Base-by-base conservation (phyloP, 2,329 filamentous ascomycete species). In the Ophiostoma sp. region DNA sequence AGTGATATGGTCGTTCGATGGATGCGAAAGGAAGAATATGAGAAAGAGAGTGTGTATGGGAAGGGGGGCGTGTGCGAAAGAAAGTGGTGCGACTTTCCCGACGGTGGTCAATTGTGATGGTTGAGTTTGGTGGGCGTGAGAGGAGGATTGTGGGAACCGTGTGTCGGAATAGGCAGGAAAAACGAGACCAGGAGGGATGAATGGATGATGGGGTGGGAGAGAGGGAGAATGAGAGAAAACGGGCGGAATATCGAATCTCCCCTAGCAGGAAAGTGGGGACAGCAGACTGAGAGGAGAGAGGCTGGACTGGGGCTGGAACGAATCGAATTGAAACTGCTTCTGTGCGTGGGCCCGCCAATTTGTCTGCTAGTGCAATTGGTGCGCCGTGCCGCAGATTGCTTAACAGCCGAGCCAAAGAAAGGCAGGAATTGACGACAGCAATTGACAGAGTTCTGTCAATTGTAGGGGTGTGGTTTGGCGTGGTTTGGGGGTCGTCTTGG, bases 1-100 rank as follows among this genome's bases (percentile, higher is more conserved):
- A n/a, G n/a, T n/a, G n/a, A 8, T 25, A 12, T 55, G 28, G 19
- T 33, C 28, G 8, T 36, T n/a, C 66, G 25, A 25, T 50, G 33
- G 36, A 22, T 28, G 12, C 36, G 9, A 55, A 28, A n/a, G 17
- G 33, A n/a, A 33, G 39, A 48, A 19, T 11, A n/a, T 12, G 50
- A 63, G 39, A 48, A 31, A 31, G 52, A 33, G 7, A 33, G n/a
- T n/a, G n/a, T 22, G 52, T n/a, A n/a, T 6, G 39, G 28, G 39
- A 48, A 31, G 55, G 70, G 72, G 72, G 69, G 72, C 25, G 72
- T 71, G 69, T 69, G 39, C n/a, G n/a, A 42, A n/a, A 50, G 28
- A 69, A 71, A 31, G 73, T 70, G 73, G 70, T 74, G 73, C 70
- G 73, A 72, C 39, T 74, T 74, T 71, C 69, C 31, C 11, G 28